These are phyloP conservation scores for Termitomyces heimii DNA, from an alignment of 768 basidiomycete species.

Conservation along the genomic window DNA sequence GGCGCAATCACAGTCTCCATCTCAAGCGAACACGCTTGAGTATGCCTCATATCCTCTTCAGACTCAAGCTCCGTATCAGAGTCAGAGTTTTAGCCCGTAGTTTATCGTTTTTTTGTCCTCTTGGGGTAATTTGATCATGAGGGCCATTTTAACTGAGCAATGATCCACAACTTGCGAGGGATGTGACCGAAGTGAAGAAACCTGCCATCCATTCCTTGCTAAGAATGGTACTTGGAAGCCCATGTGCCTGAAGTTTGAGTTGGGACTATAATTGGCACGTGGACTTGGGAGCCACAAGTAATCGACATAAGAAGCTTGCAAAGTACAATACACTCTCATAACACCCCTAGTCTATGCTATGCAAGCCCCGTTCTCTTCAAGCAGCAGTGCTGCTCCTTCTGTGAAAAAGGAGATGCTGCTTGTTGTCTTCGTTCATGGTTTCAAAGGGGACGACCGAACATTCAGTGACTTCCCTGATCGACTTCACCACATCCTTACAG, in stretches of 20 bases:
- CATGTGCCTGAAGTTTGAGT: no score
- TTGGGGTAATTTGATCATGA: background rate
- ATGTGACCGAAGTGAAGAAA: background rate
- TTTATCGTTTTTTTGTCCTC: background rate
- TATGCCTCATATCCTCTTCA: constrained; percentile 34
- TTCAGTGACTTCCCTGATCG: constrained; percentile 77
- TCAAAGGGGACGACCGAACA: constrained; percentile 56
- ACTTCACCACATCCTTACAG: constrained; percentile 68
- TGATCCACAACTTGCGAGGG: no score
- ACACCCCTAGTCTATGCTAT: background rate
- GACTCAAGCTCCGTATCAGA: constrained; percentile 51
- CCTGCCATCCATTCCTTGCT: background rate
- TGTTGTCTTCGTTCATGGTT: constrained; percentile 79
- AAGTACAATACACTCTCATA: background rate
- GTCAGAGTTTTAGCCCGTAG: constrained; percentile 34
- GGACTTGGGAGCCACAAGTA: background rate
- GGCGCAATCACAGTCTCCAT: constrained; percentile 16
- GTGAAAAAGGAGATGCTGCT: constrained; percentile 44
- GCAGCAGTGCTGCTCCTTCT: background rate
- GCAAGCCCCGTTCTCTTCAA: background rate
- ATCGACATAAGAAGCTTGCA: background rate
- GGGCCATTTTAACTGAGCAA: background rate
- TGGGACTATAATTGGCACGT: background rate
- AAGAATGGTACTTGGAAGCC: background rate
- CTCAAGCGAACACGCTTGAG: constrained; percentile 14